Evolutionary conservation across 2,329 filamentous ascomycete species (phyloP), one percentile per base, ranked within the genome.

Genomic region (Byssoonygena ceratinophila): DNA sequence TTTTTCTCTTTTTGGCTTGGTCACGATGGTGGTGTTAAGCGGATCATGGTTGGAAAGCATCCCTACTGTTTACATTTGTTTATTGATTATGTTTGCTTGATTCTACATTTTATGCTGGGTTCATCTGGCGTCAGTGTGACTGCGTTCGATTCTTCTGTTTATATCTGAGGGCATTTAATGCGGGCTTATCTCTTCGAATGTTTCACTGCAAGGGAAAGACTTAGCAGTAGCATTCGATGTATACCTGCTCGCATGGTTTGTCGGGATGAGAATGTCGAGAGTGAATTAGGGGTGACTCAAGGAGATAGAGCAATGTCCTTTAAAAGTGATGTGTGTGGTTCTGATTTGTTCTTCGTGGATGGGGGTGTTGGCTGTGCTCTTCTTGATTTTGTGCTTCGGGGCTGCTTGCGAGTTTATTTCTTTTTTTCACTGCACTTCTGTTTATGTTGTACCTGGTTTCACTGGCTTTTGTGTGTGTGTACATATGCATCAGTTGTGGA

Each of bases 1-100:
- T 54, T 20, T 41, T 54, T 52, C 46, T 53, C 52, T 53, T 54
- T 60, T 58, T 57, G 52, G 54, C 44, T 52, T 51, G 48, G 46
- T 44, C 50, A 56, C 54, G 48, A 49, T 55, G 49, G 34, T 18
- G 55, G 55, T 50, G 55, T 54, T 56, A 14, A 41, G 40, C 40
- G 46, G n/a, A 34, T 50, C 45, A 45, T 44, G 53, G 36, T 55
- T 57, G 55, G 53, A 54, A 55, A 57, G 43, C 46, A 52, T 48
- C 36, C 31, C 27, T 53, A 36, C 37, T 22, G 23, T 54, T 20
- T 44, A 12, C 41, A 51, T 44, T 51, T 55, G 23, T 48, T 34
- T 52, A 51, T 54, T 41, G 45, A 46, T 46, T 53, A 36, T 46
- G 36, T 25, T 53, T 27, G n/a, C 8, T 49, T 52, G 37, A 40